Conservation (phyloP, 345 rosid species). For the Populus deltoides region DNA sequence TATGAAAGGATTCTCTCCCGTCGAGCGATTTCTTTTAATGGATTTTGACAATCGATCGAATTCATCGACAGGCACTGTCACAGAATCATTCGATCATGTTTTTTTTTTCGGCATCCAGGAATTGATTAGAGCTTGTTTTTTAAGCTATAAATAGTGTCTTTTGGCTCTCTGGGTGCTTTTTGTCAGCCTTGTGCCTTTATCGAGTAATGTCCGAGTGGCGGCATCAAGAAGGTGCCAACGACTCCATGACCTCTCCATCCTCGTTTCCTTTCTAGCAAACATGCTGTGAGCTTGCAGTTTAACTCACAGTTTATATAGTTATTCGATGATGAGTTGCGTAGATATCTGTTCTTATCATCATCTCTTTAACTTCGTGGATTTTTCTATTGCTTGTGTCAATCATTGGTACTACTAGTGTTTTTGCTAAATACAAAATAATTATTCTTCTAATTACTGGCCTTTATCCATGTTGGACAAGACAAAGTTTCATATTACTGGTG, state of each 20-base stretch:
- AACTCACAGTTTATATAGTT: background rate
- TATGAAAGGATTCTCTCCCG: background rate
- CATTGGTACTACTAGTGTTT: background rate
- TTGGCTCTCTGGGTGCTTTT: background rate
- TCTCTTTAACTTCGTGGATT: background rate
- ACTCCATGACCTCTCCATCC: background rate
- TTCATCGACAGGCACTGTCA: background rate
- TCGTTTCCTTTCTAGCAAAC: background rate
- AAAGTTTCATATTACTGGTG: conserved; percentile 55
- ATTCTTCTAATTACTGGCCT: background rate
- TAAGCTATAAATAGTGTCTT: background rate
- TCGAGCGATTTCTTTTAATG: background rate
- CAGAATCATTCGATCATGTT: background rate
- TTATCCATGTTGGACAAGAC: conserved; percentile 52
- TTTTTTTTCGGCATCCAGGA: background rate
- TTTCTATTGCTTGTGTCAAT: background rate
- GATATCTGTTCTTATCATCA: background rate
- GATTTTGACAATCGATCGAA: background rate
- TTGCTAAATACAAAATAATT: background rate
- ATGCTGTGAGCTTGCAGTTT: background rate
- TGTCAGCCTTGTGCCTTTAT: background rate
- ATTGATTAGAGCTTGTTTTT: background rate
- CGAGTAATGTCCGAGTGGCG: background rate
- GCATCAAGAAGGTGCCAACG: background rate
- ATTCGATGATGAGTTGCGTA: background rate